Percentiles rank a stretch among this genome's conserved stretches.
Evolutionary conservation across 73 alveolate species (phyloP).

Genomic region (Tetrahymena borealis): DNA sequence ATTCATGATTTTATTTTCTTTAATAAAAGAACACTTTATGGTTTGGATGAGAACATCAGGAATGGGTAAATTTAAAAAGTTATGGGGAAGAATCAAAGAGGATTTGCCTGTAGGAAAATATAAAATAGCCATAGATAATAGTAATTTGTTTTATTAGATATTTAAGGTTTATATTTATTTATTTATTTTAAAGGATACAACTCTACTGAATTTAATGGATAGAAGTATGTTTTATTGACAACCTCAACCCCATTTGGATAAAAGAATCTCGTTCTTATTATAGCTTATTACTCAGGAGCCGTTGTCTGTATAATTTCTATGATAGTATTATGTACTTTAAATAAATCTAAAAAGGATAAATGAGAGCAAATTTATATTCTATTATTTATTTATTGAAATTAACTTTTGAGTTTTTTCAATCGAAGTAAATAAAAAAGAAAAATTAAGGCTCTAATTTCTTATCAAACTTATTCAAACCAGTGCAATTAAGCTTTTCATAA

Average conservation of each 20-base stretch:
- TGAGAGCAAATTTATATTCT: too few species aligned
- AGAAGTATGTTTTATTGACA: conserved; percentile 22
- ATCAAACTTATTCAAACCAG: too few species aligned
- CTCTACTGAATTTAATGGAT: background rate
- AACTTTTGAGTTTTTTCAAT: too few species aligned
- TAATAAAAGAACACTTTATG: conserved; percentile 73
- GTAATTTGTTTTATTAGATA: background rate
- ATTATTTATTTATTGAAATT: too few species aligned
- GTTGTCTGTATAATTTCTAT: conserved; percentile 16
- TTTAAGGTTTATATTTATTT: background rate
- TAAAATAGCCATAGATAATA: conserved; percentile 48
- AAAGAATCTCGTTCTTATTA: conserved; percentile 36
- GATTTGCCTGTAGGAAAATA: conserved; percentile 63
- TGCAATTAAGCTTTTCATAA: too few species aligned
- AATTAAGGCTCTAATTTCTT: too few species aligned
- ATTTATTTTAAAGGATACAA: background rate
- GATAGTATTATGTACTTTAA: conserved; percentile 1
- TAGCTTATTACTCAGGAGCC: conserved; percentile 42
- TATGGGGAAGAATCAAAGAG: conserved; percentile 79
- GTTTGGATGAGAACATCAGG: conserved; percentile 96
- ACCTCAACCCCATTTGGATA: conserved; percentile 34
- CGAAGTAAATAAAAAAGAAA: too few species aligned
- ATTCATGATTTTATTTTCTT: too few species aligned
- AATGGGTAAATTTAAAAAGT: conserved; percentile 75
- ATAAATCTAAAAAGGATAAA: background rate